Base-by-base conservation (phyloP, 2,329 filamentous ascomycete genomes). In the Penicillium glabrum region DNA sequence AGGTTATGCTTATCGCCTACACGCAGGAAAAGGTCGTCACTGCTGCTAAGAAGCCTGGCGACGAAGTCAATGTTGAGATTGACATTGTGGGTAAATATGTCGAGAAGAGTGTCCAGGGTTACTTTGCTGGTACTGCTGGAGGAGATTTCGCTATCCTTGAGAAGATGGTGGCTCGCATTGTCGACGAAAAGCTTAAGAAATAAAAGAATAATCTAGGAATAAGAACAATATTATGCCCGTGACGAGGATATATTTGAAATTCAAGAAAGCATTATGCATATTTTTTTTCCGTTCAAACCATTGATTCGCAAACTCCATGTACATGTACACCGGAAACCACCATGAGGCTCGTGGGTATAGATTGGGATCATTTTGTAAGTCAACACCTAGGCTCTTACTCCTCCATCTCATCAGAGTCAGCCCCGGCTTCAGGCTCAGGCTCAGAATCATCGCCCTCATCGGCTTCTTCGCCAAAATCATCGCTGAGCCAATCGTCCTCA, bases 1-100 rank as follows among this genome's bases (percentile, higher is more conserved):
- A 98, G 83, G 89, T 99, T 49, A 99, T 99, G 95, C 81, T 99
- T 60, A 97, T 99, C 73, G 85, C 90, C 9, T 99, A 99, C 76
- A 97, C 95, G 11, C 95, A 98, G 79, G 91, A 93, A 76, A 90
- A 90, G 75, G 88, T 99, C 16, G 89, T 96, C 16, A 86, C 91
- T 61, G 90, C 90, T 2, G 80, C 79, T 51, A 97, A 97, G 83
- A 81, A 84, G 75, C 77, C 83, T 29, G 92, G 93, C 2, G 91
- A 96, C 6, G 84, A 87, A 49, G 90, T 96, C 59, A 97, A 97
- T 70, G 85, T 97, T 35, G 93, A 97, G 80, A 93, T 96, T 53
- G 93, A 97, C 72, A 91, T 96, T 80, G 85, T 89, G 6, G 86
- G 86, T 10, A 83, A 83, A 66, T 80, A 83, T 61, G 81, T 83